These are phyloP conservation scores for Pleurotus citrinopileatus DNA, from an alignment of 768 basidiomycete species.

Conservation along the genomic window DNA sequence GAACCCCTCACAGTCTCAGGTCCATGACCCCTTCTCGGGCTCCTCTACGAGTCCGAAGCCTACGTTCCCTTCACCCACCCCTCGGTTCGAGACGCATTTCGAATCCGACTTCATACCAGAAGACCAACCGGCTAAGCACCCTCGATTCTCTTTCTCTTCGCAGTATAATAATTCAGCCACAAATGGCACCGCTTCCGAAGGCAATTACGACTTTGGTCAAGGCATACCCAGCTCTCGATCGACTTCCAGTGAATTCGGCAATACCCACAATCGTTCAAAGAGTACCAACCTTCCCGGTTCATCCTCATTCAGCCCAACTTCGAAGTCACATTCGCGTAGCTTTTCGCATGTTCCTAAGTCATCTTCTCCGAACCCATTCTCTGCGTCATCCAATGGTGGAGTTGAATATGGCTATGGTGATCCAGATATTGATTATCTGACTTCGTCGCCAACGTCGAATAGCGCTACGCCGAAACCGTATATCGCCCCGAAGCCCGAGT, in stretches of 20 bases:
- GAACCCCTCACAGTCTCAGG: too few relatives aligned
- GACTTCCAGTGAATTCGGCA: background rate
- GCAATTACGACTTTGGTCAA: conserved; percentile 1
- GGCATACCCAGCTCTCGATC: background rate
- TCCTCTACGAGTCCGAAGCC: background rate
- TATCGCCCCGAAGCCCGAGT: conserved; percentile 48
- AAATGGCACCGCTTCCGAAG: conserved; percentile 7
- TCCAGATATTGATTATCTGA: background rate
- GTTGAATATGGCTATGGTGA: background rate
- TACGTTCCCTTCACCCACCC: conserved; percentile 15
- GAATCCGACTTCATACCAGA: conserved; percentile 40
- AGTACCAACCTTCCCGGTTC: conserved; percentile 11
- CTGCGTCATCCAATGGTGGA: background rate
- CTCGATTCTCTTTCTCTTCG: conserved; percentile 4
- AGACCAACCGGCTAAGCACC: conserved; percentile 18
- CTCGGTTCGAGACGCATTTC: conserved; percentile 40
- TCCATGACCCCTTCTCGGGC: too few relatives aligned
- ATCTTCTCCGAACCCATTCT: conserved; percentile 13
- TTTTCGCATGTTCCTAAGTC: background rate
- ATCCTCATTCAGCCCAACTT: background rate
- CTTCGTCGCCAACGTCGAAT: conserved; percentile 8
- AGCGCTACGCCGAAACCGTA: conserved; percentile 4
- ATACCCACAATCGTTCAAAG: conserved; percentile 15
- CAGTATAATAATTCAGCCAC: conserved; percentile 16
- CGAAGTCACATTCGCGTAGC: conserved; percentile 5